Conservation (phyloP, 805 yeast genomes). For the Starmerella davenportii region DNA sequence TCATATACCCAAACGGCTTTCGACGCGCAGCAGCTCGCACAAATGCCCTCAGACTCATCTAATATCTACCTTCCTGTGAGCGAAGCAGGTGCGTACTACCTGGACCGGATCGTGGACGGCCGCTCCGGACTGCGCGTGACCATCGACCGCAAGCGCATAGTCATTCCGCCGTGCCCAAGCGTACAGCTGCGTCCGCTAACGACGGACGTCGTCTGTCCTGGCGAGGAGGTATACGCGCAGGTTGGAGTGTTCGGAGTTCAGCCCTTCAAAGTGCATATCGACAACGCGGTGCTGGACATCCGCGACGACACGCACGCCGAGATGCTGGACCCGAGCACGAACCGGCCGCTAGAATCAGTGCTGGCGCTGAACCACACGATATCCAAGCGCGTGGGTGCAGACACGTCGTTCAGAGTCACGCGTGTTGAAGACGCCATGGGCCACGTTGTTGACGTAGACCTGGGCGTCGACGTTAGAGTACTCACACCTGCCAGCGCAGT, state of each 20-base stretch:
- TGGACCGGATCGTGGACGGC: slow-evolving; percentile 48
- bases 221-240: slow-evolving; percentile 33
- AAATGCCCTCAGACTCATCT: slow-evolving; percentile 11
- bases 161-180: slow-evolving; percentile 61
- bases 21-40: slow-evolving; percentile 38
- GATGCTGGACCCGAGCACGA: too few species aligned
- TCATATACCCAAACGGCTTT: slow-evolving; percentile 27
- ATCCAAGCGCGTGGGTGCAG: background rate
- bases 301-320: background rate
- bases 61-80: slow-evolving; percentile 41
- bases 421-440: slow-evolving; percentile 4
- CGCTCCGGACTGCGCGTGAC: slow-evolving; percentile 38
- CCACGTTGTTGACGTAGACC: background rate
- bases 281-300: slow-evolving; percentile 1
- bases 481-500: background rate
- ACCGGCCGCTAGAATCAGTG: background rate
- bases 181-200: slow-evolving; percentile 32
- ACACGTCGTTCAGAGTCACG: background rate
- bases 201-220: slow-evolving; percentile 35
- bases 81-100: slow-evolving; percentile 60
- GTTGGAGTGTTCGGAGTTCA: slow-evolving; percentile 57
- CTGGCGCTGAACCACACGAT: background rate
- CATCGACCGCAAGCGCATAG: slow-evolving; percentile 27
- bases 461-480: background rate
- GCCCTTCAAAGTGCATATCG: slow-evolving; percentile 39